Evolutionary conservation across 208 protist genomes (phyloP).

Genomic region (Kentomonas sorsogonicus): DNA sequence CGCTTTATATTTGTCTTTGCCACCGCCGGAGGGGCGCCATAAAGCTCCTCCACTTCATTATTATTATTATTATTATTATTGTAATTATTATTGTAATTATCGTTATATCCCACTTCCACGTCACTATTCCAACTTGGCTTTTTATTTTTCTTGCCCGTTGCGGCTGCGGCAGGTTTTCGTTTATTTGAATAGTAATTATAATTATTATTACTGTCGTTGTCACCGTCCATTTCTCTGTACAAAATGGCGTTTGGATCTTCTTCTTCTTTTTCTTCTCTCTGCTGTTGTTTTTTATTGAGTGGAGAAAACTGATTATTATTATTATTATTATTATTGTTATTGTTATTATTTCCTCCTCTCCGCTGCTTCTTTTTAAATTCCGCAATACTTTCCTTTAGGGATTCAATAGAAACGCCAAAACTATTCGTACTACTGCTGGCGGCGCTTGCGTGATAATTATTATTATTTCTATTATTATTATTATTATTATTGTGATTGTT

Average conservation of each 20-base stretch:
- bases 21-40: neutral
- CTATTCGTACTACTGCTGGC: slow-evolving; percentile 2
- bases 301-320: no score
- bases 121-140: slow-evolving; percentile 68
- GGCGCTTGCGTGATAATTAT: no score
- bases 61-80: slow-evolving; percentile 1
- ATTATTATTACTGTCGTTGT: no score
- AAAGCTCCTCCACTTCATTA: neutral
- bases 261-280: neutral
- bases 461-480: slow-evolving; percentile 2
- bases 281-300: neutral
- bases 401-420: neutral
- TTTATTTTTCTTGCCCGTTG: no score
- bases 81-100: slow-evolving; percentile 9
- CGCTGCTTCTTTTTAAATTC: slow-evolving; percentile 2
- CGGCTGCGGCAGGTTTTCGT: no score
- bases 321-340: no score
- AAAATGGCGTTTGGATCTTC: no score
- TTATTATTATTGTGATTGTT: slow-evolving; percentile 13
- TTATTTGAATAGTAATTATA: no score
- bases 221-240: no score
- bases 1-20: neutral
- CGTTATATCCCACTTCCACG: slow-evolving; percentile 23
- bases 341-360: neutral
- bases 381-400: slow-evolving; percentile 4